A percentile compares a stretch with the other conserved stretches of the same genome.
These are phyloP conservation scores for Verbena officinalis DNA, from an alignment of 257 asterid species.

Conservation along the genomic window DNA sequence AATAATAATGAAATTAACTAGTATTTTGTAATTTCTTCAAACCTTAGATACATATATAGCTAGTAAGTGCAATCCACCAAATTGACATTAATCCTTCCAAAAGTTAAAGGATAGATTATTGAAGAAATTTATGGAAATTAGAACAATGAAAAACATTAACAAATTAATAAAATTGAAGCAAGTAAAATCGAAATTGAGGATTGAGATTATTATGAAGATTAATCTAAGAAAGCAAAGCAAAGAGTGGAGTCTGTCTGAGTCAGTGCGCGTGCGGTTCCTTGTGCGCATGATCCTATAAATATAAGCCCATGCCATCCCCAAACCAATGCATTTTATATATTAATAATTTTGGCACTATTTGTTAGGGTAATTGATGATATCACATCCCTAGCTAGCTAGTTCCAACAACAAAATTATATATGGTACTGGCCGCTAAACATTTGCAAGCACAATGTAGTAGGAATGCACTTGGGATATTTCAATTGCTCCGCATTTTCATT, in stretches of 20 bases:
- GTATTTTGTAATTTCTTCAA: no score
- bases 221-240: no score
- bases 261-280: slow-evolving; percentile 62
- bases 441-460: slow-evolving; percentile 31
- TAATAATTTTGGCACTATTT: slow-evolving; percentile 4
- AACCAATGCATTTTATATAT: background rate
- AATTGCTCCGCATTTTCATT: slow-evolving; percentile 24
- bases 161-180: no score
- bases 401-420: slow-evolving; percentile 24
- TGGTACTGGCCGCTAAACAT: slow-evolving; percentile 17
- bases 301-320: slow-evolving; percentile 33
- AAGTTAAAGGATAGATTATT: no score
- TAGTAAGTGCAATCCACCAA: no score
- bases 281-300: slow-evolving; percentile 63
- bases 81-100: no score
- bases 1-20: no score
- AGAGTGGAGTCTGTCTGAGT: slow-evolving; percentile 28
- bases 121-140: no score
- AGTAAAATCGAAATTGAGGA: no score
- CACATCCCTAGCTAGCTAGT: slow-evolving; percentile 2
- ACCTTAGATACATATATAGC: no score
- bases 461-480: slow-evolving; percentile 27
- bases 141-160: no score
- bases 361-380: slow-evolving; percentile 23
- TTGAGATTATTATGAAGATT: no score